Evolutionary conservation across 169 alveolate species (phyloP).

Genomic region (Eimeria praecox): DNA sequence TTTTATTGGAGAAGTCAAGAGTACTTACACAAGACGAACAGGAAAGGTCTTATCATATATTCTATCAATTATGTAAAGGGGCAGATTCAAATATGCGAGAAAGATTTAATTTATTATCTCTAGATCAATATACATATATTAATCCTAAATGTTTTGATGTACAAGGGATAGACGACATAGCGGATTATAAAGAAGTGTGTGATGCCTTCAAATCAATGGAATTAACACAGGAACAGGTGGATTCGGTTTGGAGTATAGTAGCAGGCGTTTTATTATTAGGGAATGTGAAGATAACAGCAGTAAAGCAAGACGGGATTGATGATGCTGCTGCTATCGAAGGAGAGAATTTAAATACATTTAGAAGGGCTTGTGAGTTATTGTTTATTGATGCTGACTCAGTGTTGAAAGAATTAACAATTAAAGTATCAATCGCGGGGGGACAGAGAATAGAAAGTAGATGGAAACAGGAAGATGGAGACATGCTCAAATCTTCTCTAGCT

Average conservation of each 20-base stretch:
- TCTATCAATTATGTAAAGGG: slow-evolving; percentile 96
- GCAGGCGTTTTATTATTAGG: slow-evolving; percentile 96
- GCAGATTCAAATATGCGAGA: slow-evolving; percentile 90
- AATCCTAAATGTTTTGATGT: slow-evolving; percentile 95
- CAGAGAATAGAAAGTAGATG: slow-evolving; percentile 92
- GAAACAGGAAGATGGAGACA: slow-evolving; percentile 93
- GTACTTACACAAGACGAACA: slow-evolving; percentile 91
- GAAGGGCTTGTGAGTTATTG: slow-evolving; percentile 91
- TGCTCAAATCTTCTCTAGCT: slow-evolving; percentile 93
- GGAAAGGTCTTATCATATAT: slow-evolving; percentile 98
- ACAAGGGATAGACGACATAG: slow-evolving; percentile 96
- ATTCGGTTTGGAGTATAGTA: slow-evolving; percentile 92
- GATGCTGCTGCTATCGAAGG: slow-evolving; percentile 94
- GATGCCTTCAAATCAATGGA: slow-evolving; percentile 95
- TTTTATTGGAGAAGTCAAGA: slow-evolving; percentile 93
- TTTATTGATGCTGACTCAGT: slow-evolving; percentile 88
- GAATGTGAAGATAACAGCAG: slow-evolving; percentile 95
- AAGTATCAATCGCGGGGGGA: slow-evolving; percentile 92
- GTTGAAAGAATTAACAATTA: slow-evolving; percentile 88
- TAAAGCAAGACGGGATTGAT: slow-evolving; percentile 90
- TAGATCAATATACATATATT: slow-evolving; percentile 90
- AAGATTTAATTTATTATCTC: slow-evolving; percentile 86
- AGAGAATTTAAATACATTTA: slow-evolving; percentile 85
- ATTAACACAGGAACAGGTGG: slow-evolving; percentile 92
- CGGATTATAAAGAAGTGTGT: slow-evolving; percentile 94